Evolutionary conservation across 1,284 basidiomycete genomes (phyloP).

Genomic region (Rhodotorula sp.): DNA sequence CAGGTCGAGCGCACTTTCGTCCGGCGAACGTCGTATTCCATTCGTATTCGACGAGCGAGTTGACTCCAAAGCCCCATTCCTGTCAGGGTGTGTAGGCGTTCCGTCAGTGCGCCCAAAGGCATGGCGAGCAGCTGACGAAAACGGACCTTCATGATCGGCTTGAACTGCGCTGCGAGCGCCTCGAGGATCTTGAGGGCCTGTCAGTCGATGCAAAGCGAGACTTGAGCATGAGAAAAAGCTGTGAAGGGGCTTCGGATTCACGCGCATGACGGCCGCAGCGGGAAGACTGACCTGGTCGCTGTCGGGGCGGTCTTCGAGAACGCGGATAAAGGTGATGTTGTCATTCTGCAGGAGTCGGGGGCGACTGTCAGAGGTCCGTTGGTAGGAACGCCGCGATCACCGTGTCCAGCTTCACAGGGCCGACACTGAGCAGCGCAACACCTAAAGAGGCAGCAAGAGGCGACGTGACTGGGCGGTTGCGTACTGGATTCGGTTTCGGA

Average conservation of each 20-base stretch:
- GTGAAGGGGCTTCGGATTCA: too few relatives aligned
- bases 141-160: conserved; percentile 30
- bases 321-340: conserved; percentile 34
- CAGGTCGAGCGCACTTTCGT: conserved; percentile 10
- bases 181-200: conserved; percentile 32
- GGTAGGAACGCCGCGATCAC: too few relatives aligned
- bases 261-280: too few relatives aligned
- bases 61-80: conserved; percentile 25
- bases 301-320: conserved; percentile 6
- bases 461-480: too few relatives aligned
- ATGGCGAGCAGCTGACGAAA: not conserved
- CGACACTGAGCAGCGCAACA: too few relatives aligned
- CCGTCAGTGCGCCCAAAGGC: too few relatives aligned
- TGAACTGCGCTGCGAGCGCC: conserved; percentile 37
- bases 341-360: conserved; percentile 17
- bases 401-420: too few relatives aligned
- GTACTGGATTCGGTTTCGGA: conserved; percentile 14
- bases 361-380: not conserved
- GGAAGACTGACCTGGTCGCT: conserved; percentile 8
- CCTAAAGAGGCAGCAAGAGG: too few relatives aligned
- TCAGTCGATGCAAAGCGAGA: too few relatives aligned
- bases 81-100: not conserved
- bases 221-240: too few relatives aligned
- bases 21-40: conserved; percentile 29
- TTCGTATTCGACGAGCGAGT: conserved; percentile 32